phyloP scores from a whole-genome alignment of 2,329 filamentous ascomycete species.

The Sporothrix globosa region DNA sequence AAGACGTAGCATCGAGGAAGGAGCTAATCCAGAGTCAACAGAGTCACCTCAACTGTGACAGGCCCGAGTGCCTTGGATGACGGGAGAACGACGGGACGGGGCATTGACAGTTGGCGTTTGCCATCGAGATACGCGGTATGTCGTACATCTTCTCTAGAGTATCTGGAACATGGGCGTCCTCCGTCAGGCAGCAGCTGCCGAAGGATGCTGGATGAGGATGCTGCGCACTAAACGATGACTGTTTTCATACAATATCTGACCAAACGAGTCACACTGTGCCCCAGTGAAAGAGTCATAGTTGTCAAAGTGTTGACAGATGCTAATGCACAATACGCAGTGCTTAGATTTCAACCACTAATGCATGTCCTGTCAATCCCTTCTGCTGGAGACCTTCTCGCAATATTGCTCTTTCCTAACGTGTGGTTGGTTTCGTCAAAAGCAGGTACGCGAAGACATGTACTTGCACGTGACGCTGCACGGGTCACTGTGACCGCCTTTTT shows the following conservation, averaged over 20 bases:
- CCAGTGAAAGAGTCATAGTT: conserved; percentile 12
- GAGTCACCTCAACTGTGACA: background rate
- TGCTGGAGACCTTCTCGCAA: background rate
- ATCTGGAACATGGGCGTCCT: background rate
- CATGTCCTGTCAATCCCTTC: conserved; percentile 4
- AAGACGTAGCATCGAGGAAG: background rate
- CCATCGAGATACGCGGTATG: background rate
- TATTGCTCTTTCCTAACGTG: conserved; percentile 22
- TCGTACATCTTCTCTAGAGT: background rate
- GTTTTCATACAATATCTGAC: background rate
- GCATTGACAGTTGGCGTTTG: background rate
- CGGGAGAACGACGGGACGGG: background rate
- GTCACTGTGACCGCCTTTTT: background rate
- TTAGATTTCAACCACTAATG: background rate
- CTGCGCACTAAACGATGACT: background rate
- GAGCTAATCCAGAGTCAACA: background rate
- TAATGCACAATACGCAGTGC: conserved; percentile 1
- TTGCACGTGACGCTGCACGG: background rate
- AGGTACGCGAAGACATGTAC: background rate
- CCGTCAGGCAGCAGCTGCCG: background rate
- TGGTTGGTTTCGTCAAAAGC: background rate
- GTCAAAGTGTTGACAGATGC: background rate
- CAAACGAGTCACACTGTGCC: conserved; percentile 4
- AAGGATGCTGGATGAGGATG: background rate
- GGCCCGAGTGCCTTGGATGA: background rate